Evolutionary conservation across 2,329 filamentous ascomycete genomes (phyloP), one percentile per base, ranked within the genome.

Genomic region (Apiospora marii): DNA sequence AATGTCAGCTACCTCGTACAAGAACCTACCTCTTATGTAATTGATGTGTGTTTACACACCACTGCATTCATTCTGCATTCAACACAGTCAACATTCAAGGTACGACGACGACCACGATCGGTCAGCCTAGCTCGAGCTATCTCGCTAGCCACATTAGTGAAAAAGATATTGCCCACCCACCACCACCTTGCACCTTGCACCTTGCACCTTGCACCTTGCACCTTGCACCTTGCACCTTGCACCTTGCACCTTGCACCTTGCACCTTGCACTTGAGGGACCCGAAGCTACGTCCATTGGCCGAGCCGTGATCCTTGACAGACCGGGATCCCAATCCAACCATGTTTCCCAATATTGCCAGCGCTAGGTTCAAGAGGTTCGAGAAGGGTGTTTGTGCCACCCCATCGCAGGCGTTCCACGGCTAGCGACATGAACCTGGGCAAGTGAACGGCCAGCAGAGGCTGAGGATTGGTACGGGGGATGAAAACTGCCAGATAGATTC

Each of bases 251-350:
- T 30, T 30, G 27, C 27, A 30, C 27, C 27, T 30, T 30, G 27
- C 27, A 30, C 27, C 27, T 30, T 30, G 27, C 58, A 64, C 53
- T 27, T 37, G 8, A 34, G 53, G 58, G 58, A 64, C 58, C 58
- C 58, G 34, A 64, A 64, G 58, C 58, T 37, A 41, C 34, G 34
- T 64, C 58, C 22, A 64, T 64, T 64, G 58, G 58, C 58, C 58
- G 58, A 64, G 24, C 58, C 58, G 34, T 41, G 58, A 64, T 22
- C 58, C 58, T 37, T 64, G 58, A 16, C 34, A 4, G 34, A 64
- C 58, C 58, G 10, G 58, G 34, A n/a, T 37, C 58, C 58, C 58
- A 64, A 19, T 14, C 22, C 58, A n/a, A 41, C 34, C 58, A 37
- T 64, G 58, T 41, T 64, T 19, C 58, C 37, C 58, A 61, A 61